Conservation (phyloP, 345 rosid species). For the Psidium guajava region DNA sequence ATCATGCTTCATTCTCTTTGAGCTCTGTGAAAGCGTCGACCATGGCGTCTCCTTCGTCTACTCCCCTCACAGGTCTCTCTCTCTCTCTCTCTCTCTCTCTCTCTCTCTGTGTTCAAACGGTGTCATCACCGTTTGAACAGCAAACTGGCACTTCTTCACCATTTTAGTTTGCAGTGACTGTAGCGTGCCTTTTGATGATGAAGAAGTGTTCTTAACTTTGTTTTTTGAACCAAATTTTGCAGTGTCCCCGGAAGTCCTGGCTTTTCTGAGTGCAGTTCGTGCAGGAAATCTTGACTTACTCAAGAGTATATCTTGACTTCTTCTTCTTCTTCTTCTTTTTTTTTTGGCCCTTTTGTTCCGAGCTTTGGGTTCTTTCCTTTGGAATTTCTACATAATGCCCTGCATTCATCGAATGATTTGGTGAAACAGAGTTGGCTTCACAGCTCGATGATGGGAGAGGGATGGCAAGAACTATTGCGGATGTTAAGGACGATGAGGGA, state of each 20-base stretch:
- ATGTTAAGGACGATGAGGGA: slow-evolving; percentile 73
- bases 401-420: background rate
- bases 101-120: background rate
- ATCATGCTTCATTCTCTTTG: background rate
- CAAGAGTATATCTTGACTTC: slow-evolving; percentile 37
- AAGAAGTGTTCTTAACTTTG: background rate
- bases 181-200: background rate
- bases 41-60: slow-evolving; percentile 76
- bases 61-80: slow-evolving; percentile 66
- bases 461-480: slow-evolving; percentile 48
- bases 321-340: background rate
- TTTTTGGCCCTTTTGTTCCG: background rate
- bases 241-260: slow-evolving; percentile 64
- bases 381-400: background rate
- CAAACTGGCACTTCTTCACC: too few species aligned
- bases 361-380: background rate
- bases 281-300: slow-evolving; percentile 71
- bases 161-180: too few species aligned
- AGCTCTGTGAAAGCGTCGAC: background rate
- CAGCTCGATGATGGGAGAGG: slow-evolving; percentile 78
- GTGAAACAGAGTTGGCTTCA: slow-evolving; percentile 39
- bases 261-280: slow-evolving; percentile 50
- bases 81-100: slow-evolving; percentile 8
- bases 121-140: background rate
- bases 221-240: slow-evolving; percentile 3